Percentiles rank a stretch among this genome's conserved stretches.
Evolutionary conservation across 257 asterid species (phyloP).

Genomic region (Solanum pennellii): DNA sequence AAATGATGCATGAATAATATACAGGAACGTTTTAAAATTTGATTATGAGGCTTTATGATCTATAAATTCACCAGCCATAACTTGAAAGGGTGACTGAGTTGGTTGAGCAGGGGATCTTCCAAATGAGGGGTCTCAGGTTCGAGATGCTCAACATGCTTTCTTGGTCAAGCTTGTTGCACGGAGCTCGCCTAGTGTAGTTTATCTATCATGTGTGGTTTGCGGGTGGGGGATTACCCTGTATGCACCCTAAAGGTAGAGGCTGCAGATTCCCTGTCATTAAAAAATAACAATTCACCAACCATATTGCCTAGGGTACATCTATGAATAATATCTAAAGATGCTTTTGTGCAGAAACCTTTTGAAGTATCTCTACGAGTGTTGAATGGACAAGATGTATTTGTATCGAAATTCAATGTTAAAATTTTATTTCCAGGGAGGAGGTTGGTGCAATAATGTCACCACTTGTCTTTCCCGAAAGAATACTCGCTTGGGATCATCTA

Average conservation of each 20-base stretch:
- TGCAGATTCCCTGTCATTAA: neutral
- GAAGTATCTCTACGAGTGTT: neutral
- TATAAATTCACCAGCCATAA: neutral
- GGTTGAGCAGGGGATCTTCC: neutral
- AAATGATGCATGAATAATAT: neutral
- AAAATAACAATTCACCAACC: neutral
- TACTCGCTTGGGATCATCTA: conserved; percentile 63
- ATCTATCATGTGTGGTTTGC: neutral
- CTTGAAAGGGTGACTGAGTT: neutral
- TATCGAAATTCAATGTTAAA: neutral
- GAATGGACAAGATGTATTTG: neutral
- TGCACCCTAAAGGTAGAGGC: neutral
- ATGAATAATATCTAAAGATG: neutral
- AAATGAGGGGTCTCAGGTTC: neutral
- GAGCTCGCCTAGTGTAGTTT: neutral
- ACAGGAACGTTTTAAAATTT: neutral
- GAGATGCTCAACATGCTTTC: neutral
- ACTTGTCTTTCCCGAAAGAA: conserved; percentile 39
- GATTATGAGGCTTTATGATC: neutral
- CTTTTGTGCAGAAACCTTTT: neutral
- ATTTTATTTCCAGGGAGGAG: conserved; percentile 64
- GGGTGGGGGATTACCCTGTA: neutral
- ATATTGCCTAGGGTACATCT: neutral
- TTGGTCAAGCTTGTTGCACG: neutral
- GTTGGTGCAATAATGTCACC: conserved; percentile 71